Evolutionary conservation across 2,329 filamentous ascomycete genomes (phyloP), one percentile per base, ranked within the genome.

Genomic region (Apiospora malaysiana): DNA sequence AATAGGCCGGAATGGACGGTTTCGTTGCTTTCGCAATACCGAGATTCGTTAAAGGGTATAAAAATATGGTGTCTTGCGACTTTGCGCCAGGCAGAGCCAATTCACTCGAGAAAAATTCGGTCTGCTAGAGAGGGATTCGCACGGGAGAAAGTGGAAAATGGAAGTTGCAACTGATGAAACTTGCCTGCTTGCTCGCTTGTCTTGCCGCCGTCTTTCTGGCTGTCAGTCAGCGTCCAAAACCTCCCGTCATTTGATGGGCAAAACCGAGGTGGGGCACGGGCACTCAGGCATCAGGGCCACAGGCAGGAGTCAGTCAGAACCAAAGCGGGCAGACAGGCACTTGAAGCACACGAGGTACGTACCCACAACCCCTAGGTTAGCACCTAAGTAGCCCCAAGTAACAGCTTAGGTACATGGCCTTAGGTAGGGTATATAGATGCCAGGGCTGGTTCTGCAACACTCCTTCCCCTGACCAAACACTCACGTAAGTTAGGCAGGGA

Each of bases 81-180:
- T 73, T 74, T 75, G 74, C 75, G 63, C 75, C 75, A 76, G 75
- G 74, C 73, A 76, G 66, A 75, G 72, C 73, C 69, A 67, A 43
- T 32, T 67, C 40, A 45, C 25, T 67, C 43, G 65, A 67, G 65
- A 46, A 67, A 63, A 67, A 45, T 46, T 67, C 40, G 42, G 40
- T 46, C 65, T 67, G 65, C 4, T 67, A 46, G 65, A 63, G 56
- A 63, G 56, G 56, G 56, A 63, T 63, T 40, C 56, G 56, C 56
- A 63, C 56, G 56, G 56, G 56, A 63, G 56, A 63, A 40, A 63
- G 56, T 63, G 56, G 56, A 63, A 63, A 63, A 63, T 63, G 56
- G 56, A 40, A 63, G 56, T 40, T 63, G 56, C 56, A 63, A 63
- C 56, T 63, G 56, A 63, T 63, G 56, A 63, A 63, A 63, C 56